A percentile compares a stretch with the other conserved stretches of the same genome.
Conservation (phyloP, 257 asterid genomes). For the Handroanthus guayacan region DNA sequence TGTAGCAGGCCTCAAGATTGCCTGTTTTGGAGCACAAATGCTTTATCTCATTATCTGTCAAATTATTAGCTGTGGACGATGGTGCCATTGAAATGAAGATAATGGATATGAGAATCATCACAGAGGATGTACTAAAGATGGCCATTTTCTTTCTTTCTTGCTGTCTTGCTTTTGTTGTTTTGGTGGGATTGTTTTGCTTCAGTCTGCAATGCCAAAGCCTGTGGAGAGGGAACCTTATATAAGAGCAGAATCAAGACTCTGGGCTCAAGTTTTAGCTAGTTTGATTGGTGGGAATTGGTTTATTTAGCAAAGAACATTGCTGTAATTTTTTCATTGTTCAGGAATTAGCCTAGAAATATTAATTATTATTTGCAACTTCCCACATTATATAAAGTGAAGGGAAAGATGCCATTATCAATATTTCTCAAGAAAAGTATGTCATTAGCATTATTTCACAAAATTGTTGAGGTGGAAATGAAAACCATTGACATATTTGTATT, state of each 20-base stretch:
- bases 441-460: not conserved
- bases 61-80: not conserved
- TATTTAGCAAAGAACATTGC: not conserved
- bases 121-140: not conserved
- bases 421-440: not conserved
- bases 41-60: not conserved
- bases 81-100: not conserved
- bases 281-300: not conserved
- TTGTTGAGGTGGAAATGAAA: not conserved
- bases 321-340: not conserved
- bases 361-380: not conserved
- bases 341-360: not conserved
- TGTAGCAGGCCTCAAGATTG: not conserved
- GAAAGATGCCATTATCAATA: not conserved
- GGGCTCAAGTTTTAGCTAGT: not conserved
- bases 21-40: slow-evolving; percentile 18
- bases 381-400: not conserved
- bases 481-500: not conserved
- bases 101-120: slow-evolving; percentile 15
- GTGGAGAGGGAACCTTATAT: not conserved
- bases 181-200: not conserved
- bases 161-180: not conserved
- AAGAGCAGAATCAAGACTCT: not conserved
- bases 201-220: not conserved
- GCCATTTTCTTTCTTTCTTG: slow-evolving; percentile 5